Base-by-base conservation (phyloP, 1,139 yeast genomes). In the Meyerozyma athensensis region DNA sequence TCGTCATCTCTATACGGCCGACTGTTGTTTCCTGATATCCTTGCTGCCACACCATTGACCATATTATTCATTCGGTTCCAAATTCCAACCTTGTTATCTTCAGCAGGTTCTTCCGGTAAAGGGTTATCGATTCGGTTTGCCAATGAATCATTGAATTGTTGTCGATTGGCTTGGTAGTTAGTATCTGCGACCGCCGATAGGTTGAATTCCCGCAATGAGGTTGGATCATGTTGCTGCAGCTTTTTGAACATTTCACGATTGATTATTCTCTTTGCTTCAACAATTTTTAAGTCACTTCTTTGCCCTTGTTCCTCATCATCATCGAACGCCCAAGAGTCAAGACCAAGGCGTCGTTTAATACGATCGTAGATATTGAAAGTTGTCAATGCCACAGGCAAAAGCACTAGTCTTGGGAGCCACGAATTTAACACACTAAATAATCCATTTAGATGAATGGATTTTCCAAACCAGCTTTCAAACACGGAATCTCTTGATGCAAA, bases 371-470 rank as follows among this genome's bases (percentile, higher is more conserved):
- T 67, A 50, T 82, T 78, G 55, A 86, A 83, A 12, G 72, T 49
- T 0, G 90, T 77, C 40, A 85, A 59, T 0, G 73, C 45, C 14
- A 86, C 74, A 0, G 95, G 95, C 10, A 86, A 60, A 13, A 86
- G 49, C 13, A 86, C 70, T 28, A 86, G 65, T 46, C 95, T 65
- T 2, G 96, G 96, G 9, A 86, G 61, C 73, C 87, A 72, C 50
- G 79, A 79, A 54, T 85, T 85, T 59, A 86, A 72, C 47, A 79
- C 70, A 42, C 78, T 78, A 47, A 92, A 90, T 26, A 86, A 65
- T 4, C 89, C 84, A 4, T 90, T 81, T 42, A 86, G 62, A 49
- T 84, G 84, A 52, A 86, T 81, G 16, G 86, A 81, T 46, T 75
- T 71, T 14, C 95, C 95, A 44, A 83, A 72, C 68, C 90, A 85